These are phyloP conservation scores for Teratosphaeria nubilosa DNA, from an alignment of 2,329 filamentous ascomycete genomes.

Conservation along the genomic window DNA sequence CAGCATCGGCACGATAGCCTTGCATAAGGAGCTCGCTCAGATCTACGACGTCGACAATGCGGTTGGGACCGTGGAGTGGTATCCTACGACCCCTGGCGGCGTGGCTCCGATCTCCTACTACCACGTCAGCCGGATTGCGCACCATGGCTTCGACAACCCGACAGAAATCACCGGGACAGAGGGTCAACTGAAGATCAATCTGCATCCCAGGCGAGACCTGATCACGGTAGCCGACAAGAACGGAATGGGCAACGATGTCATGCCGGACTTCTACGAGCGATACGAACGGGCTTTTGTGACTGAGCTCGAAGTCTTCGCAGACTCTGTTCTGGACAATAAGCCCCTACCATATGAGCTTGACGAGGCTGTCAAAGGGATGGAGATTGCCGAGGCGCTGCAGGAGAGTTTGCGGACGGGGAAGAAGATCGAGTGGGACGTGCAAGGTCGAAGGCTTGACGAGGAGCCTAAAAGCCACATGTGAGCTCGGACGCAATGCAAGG, in stretches of 20 bases:
- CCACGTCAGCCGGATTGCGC: conserved; percentile 34
- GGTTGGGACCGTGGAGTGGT: conserved; percentile 36
- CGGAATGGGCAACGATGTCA: conserved; percentile 30
- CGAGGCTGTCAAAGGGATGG: conserved; percentile 26
- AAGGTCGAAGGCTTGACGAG: conserved; percentile 35
- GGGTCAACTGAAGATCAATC: conserved; percentile 29
- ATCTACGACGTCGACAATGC: conserved; percentile 36
- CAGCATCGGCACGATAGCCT: conserved; percentile 16
- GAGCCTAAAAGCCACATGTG: conserved; percentile 24
- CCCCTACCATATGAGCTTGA: conserved; percentile 28
- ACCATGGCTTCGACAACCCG: conserved; percentile 34
- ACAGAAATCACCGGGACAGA: conserved; percentile 35
- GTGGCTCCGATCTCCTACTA: conserved; percentile 36
- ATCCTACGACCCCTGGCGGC: conserved; percentile 5
- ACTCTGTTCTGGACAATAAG: conserved; percentile 27
- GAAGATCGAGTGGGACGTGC: conserved; percentile 47
- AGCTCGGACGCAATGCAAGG: not conserved
- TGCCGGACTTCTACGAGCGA: conserved; percentile 29
- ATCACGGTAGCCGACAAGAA: conserved; percentile 24
- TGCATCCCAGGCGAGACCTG: conserved; percentile 21
- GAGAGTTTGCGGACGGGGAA: conserved; percentile 34
- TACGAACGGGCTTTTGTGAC: conserved; percentile 32
- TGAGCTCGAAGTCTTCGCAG: conserved; percentile 32
- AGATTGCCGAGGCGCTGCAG: conserved; percentile 42
- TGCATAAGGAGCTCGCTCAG: conserved; percentile 29